Conservation (phyloP, 306 rosid species). For the Castanea mollissima region DNA sequence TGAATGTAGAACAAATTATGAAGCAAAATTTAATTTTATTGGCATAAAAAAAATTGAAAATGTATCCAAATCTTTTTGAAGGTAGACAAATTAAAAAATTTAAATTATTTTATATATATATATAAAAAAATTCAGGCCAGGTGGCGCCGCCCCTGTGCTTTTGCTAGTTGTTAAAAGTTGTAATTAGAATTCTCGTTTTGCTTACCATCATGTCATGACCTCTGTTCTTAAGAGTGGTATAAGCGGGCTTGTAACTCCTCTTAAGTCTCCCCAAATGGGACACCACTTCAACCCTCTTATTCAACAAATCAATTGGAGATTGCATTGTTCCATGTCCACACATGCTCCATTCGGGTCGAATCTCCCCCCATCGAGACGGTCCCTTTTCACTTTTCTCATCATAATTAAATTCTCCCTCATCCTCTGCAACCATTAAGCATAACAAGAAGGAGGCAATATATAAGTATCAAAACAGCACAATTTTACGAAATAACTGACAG, state of each 20-base stretch:
- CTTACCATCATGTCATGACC: constrained; percentile 74
- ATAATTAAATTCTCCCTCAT: constrained; percentile 58
- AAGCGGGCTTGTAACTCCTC: constrained; percentile 41
- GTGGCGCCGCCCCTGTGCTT: no score
- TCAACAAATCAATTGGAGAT: constrained; percentile 63
- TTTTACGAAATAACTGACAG: no score
- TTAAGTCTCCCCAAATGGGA: constrained; percentile 32
- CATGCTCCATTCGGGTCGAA: constrained; percentile 49
- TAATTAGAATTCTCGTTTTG: background rate
- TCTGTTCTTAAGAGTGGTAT: constrained; percentile 63
- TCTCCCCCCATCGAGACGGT: constrained; percentile 63
- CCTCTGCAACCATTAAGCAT: constrained; percentile 34
- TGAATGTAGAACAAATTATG: no score
- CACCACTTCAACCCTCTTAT: constrained; percentile 42
- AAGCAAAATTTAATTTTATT: no score
- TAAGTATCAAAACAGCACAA: background rate
- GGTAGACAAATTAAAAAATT: no score
- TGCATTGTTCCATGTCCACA: constrained; percentile 67
- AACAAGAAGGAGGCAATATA: background rate
- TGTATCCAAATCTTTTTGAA: no score
- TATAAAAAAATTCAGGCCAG: no score
- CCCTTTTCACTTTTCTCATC: constrained; percentile 36
- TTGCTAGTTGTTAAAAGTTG: no score
- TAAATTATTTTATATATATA: no score
- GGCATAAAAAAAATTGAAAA: no score